A percentile compares a stretch with the other conserved stretches of the same genome.
phyloP scores from a whole-genome alignment of 2,329 filamentous ascomycete species.

The Beauveria rudraprayagi region DNA sequence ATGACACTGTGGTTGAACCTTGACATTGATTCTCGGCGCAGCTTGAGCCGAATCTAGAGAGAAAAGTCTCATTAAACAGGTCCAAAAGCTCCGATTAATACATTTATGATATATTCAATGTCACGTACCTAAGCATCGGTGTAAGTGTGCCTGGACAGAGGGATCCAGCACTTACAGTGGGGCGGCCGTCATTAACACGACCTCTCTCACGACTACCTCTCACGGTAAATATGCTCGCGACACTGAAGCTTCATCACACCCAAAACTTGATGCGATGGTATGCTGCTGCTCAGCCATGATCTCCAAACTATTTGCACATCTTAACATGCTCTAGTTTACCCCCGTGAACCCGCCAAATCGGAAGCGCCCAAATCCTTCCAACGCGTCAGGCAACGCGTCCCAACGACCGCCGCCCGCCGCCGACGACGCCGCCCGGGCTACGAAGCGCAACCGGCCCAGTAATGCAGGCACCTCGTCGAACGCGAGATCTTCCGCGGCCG shows the following conservation, averaged over 20 bases:
- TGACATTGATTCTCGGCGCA: no score
- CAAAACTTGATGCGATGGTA: background rate
- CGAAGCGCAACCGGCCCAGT: conserved; percentile 13
- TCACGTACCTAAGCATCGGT: no score
- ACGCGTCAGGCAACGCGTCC: conserved; percentile 29
- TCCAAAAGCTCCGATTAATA: no score
- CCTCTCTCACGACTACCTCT: background rate
- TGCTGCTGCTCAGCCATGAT: background rate
- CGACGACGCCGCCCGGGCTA: conserved; percentile 12
- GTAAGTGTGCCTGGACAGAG: no score
- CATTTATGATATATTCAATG: no score
- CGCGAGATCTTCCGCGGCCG: background rate
- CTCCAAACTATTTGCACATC: no score
- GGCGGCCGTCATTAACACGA: background rate
- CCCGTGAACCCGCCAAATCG: conserved; percentile 28
- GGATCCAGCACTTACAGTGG: background rate
- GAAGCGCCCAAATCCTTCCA: conserved; percentile 35
- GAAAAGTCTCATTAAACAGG: no score
- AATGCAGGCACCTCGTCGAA: background rate
- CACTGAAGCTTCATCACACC: background rate
- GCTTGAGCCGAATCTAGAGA: no score
- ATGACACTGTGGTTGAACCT: no score
- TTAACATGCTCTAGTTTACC: conserved; percentile 8
- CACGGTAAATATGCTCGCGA: background rate
- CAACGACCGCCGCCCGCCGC: conserved; percentile 21